Base-by-base conservation (phyloP, 1,139 yeast species). In the Zygoascus hellenicus region DNA sequence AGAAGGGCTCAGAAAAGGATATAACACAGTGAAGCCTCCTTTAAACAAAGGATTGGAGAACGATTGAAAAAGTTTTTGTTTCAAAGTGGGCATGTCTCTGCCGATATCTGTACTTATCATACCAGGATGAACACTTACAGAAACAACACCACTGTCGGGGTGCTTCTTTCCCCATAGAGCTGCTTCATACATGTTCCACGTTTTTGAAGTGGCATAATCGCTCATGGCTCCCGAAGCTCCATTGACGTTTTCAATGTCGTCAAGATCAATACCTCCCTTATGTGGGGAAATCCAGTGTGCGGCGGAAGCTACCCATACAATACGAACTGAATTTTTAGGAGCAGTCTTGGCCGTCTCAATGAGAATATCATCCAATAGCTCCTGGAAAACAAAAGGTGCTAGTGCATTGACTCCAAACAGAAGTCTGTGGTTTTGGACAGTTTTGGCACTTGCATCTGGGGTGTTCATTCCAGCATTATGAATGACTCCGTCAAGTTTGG, bases 331-430 rank as follows among this genome's bases (percentile, higher is more conserved):
- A 37, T 50, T 51, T 1, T 50, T 42, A 5, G 57, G 55, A 2
- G 56, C 51, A 9, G 54, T 46, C 36, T 51, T 45, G 26, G 73
- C 65, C 2, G 73, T 62, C 36, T 62, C 61, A 31, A 70, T 55
- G 32, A 78, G 57, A 6, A 70, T 48, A 9, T 76, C 76, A 46
- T 73, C 74, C 13, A 78, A 61, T 38, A 69, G 64, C 48, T 70
- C 67, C 54, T 77, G 76, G 17, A 79, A 58, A 44, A 77, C 58
- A 51, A 70, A 77, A 19, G 78, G 77, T 1, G 77, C 83, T 46
- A 78, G 51, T 9, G 64, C 74, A 54, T 79, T 78, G 32, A 74
- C 69, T 6, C 80, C 81, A 44, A 76, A 64, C 55, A 74, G 77
- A 36, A 65, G 58, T 48, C 78, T 81, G 50, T 66, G 68, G n/a